Base-by-base conservation (phyloP, 257 asterid species). In the Solanum pinnatisectum region DNA sequence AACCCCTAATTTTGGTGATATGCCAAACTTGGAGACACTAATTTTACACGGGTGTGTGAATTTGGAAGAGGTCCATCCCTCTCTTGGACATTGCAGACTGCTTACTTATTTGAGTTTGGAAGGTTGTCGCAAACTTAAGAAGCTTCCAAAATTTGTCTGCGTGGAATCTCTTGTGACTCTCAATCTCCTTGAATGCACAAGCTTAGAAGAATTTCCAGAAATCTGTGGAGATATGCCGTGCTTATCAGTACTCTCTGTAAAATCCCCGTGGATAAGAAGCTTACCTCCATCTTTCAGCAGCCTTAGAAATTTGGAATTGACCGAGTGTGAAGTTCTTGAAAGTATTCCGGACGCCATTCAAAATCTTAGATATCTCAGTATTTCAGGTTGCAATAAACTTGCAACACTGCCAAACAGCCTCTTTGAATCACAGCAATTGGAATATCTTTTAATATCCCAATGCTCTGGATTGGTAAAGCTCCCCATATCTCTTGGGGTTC, bases 221-320 rank as follows among this genome's bases (percentile, higher is more conserved):
- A 79, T 40, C 37, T 46, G 23, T 40, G 65, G 63, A 42, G 42
- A n/a, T 25, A 42, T 79, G 63, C 14, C 0, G 0, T 0, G 37
- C 63, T 40, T 79, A 42, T n/a, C 37, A 16, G 0, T 0, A 9
- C 85, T 79, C n/a, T 0, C 0, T n/a, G 1, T 79, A 9, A 36
- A 4, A 79, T 40, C 63, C 37, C 59, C n/a, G 8, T 46, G 63
- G 63, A 79, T 79, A 39, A 5, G 7, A 79, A 46, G n/a, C 37
- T 46, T 39, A 39, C 11, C 11, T 3, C 42, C 11, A 10, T 40
- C 44, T 9, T 1, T 40, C 4, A 40, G 12, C 0, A 0, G 49
- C 5, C 5, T 42, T 42, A 42, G 5, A 42, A 0, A 0, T 0
- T 40, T 40, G 46, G 0, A 0, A 40, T 10, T 40, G 46, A 0